Base-by-base conservation (phyloP, 371 early-diverging fungal species). In the Lichtheimia hyalospora region DNA sequence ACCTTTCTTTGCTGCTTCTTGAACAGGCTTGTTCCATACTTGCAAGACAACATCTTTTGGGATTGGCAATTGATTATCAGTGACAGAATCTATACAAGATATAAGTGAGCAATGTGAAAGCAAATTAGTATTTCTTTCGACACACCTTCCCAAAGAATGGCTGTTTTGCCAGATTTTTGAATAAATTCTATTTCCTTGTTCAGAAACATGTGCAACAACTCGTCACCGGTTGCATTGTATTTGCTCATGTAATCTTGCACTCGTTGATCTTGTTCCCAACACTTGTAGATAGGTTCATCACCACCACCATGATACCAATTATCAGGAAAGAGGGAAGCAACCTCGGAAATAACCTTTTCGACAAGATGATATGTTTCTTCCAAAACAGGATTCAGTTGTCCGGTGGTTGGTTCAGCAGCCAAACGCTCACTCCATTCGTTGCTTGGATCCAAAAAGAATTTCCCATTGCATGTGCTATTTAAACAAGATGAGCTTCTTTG, bases 261-360 rank as follows among this genome's bases (percentile, higher is more conserved):
- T 15, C 53, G 52, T 7, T 56, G 28, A 25, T 81, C 68, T 34
- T 78, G 61, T 15, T 75, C 68, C 78, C 86, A 91, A 70, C 90
- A 90, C 16, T 86, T 81, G 62, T 78, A 73, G 52, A 88, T 83
- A 54, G 89, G 87, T 54, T 90, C 90, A 68, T 91, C 92, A 43
- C 84, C 84, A 24, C 89, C 89, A 10, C 83, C 74, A 61, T 92
- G 90, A 58, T 81, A 79, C 62, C 73, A 82, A 6, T 64, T 53
- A 67, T 91, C 91, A 2, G 76, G 60, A 71, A 90, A 91, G 53
- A 87, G 61, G 10, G 68, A 62, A n/a, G 83, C 66, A 8, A 85
- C 78, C 58, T 89, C 88, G 52, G 74, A 65, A 43, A 89, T 72
- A 2, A 91, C 70, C 23, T 83, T 80, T 7, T 74, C 64, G 13